phyloP scores from a whole-genome alignment of 225 moss, liverwort and hornwort genomes.

The Sphagnum contortum region DNA sequence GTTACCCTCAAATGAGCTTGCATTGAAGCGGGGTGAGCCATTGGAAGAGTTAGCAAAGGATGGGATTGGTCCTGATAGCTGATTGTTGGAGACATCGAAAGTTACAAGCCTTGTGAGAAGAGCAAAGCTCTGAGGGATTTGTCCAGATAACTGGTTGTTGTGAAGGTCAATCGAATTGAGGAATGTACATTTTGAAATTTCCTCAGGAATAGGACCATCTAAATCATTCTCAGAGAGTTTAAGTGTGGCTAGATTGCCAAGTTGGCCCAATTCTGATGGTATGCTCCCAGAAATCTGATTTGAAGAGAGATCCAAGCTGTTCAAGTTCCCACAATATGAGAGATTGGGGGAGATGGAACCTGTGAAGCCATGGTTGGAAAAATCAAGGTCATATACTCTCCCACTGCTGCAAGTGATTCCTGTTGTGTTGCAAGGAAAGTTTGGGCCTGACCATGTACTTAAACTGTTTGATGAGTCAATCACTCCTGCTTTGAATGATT shows the following conservation, averaged over 20 bases:
- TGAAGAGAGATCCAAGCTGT: conserved; percentile 56
- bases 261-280: conserved; percentile 46
- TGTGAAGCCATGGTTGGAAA: conserved; percentile 39
- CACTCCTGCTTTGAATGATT: conserved; percentile 29
- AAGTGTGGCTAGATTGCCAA: conserved; percentile 36
- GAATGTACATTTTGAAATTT: conserved; percentile 58
- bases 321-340: conserved; percentile 48
- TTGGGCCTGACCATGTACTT: conserved; percentile 48
- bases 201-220: conserved; percentile 46
- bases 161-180: conserved; percentile 62
- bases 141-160: conserved; percentile 43
- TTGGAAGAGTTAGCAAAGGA: conserved; percentile 49
- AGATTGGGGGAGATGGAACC: conserved; percentile 57
- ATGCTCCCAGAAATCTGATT: conserved; percentile 50
- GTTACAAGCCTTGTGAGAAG: conserved; percentile 41
- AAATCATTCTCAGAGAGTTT: conserved; percentile 70
- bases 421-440: conserved; percentile 57
- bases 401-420: conserved; percentile 59
- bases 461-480: conserved; percentile 8
- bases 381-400: conserved; percentile 39
- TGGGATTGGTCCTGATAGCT: conserved; percentile 62
- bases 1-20: conserved; percentile 61
- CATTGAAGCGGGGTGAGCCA: conserved; percentile 65
- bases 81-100: conserved; percentile 70
- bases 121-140: conserved; percentile 40